These are phyloP conservation scores for Oehlia diaphana DNA, from an alignment of 192 early-diverging fungal genomes.

Conservation along the genomic window DNA sequence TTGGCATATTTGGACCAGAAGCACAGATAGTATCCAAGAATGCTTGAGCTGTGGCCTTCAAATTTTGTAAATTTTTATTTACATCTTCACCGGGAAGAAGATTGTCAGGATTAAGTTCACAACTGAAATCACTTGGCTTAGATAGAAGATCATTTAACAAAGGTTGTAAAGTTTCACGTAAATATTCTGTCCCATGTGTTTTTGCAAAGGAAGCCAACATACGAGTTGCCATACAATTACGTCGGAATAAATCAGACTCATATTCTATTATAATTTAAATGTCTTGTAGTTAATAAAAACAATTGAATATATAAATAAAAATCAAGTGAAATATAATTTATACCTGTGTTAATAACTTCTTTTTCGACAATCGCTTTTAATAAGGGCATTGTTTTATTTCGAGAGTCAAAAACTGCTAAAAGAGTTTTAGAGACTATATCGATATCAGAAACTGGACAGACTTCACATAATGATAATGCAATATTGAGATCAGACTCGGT, in stretches of 20 bases:
- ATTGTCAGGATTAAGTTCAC: constrained; percentile 87
- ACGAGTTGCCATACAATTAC: constrained; percentile 90
- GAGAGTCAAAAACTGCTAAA: constrained; percentile 77
- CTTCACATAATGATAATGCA: constrained; percentile 80
- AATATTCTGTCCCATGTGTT: constrained; percentile 75
- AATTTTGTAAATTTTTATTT: constrained; percentile 75
- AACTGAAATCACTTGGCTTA: constrained; percentile 69
- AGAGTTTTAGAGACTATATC: constrained; percentile 84
- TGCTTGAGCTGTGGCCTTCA: constrained; percentile 70
- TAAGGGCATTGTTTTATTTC: constrained; percentile 67
- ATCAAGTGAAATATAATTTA: constrained; percentile 2
- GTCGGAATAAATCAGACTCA: constrained; percentile 85
- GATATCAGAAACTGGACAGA: constrained; percentile 81
- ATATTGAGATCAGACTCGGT: constrained; percentile 74
- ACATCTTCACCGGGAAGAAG: constrained; percentile 65
- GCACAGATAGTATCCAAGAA: constrained; percentile 85
- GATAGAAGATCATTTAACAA: constrained; percentile 68
- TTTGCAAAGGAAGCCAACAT: constrained; percentile 85
- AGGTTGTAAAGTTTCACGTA: constrained; percentile 80
- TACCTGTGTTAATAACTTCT: constrained; percentile 84
- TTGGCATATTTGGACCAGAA: constrained; percentile 69
- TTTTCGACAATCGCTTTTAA: constrained; percentile 80
- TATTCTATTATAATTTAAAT: constrained; percentile 24
- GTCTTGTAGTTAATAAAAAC: not conserved
- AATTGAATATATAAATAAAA: not conserved